Evolutionary conservation across 2,329 filamentous ascomycete species (phyloP), one percentile per base, ranked within the genome.

Genomic region (Dothidotthia symphoricarpi): DNA sequence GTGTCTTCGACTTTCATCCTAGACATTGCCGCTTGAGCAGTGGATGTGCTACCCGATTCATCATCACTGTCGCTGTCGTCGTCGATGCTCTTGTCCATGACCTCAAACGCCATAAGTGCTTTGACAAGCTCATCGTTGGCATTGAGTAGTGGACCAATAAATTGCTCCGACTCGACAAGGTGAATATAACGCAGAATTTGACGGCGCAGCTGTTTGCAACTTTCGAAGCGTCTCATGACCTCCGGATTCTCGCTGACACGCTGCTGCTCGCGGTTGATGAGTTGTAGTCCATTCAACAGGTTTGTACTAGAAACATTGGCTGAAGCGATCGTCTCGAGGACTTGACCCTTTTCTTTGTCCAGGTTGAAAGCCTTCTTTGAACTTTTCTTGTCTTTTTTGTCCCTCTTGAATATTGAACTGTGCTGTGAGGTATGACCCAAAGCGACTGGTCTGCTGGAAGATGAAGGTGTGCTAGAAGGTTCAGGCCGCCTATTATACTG

Each of bases 121-220:
- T 85, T 85, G 27, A 97, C 87, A n/a, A 98, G 82, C 67, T 95
- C 87, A 57, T 98, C 93, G 57, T 98, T 97, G 49, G 91, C 90
- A 57, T 93, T 88, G 13, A 98, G 82, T 4, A 98, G 76, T 44
- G 88, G 84, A 28, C 91, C 93, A 7, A 98, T 82, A 76, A 86
- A 96, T 58, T 97, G 83, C 59, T 97, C 91, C 2, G 64, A 84
- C 63, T 95, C 88, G 10, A 97, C 85, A 34, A 89, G 78, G 60
- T 97, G 88, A 47, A 97, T 95, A 64, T 96, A 97, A 39, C 89
- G 85, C 26, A 97, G 64, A 19, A 97, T 86, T 62, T 88, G 87
- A 41, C 88, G 78, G 32, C 93, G 80, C 10, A 97, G 78, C 31
- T 81, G 75, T 66, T 96, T 97, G 75, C 91, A 97, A 2, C 72